Evolutionary conservation across 805 yeast genomes (phyloP), one percentile per base, ranked within the genome.

Genomic region (Maudiozyma serrabonitensis): DNA sequence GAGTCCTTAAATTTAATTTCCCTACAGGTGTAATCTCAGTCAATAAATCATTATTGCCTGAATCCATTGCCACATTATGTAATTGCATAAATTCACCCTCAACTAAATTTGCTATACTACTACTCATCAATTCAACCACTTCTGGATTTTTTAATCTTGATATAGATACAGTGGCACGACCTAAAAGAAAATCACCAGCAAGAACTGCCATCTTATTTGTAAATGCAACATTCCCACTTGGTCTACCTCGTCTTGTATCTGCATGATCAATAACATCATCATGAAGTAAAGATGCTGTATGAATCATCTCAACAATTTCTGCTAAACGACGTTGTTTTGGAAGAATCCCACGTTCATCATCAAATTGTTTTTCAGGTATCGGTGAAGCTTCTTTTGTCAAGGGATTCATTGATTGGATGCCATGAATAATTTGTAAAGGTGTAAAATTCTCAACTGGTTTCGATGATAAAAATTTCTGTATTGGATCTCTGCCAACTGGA

Each of bases 61-160:
- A 77, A 53, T 78, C 87, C 50, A 74, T 70, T 7, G 90, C 93
- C 0, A 96, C 88, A 69, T 93, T 93, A 59, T 91, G 90, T 72
- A 93, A 78, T 70, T 93, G 99, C 98, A 93, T 93, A 66, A 93
- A 91, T 70, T 93, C 99, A 46, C 99, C 99, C 70, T 93, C 99
- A 1, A 93, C 98, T 52, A 93, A 75, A 64, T 93, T 93, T 12
- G 98, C 99, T 63, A 93, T 93, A 32, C 96, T 85, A 13, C 96
- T 91, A 3, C 97, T 89, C 72, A 93, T 80, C 53, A 93, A 75
- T 70, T 93, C 99, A 51, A 89, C 90, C 43, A 93, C 99, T 71
- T 93, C 98, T n/a, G 96, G 91, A 66, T 93, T 91, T 62, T 97
- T 75, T 46, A 93, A 71, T 52, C 99, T 74, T 12, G 97, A 95